phyloP scores from a whole-genome alignment of 805 yeast species.

The Debaryomyces castellii region DNA sequence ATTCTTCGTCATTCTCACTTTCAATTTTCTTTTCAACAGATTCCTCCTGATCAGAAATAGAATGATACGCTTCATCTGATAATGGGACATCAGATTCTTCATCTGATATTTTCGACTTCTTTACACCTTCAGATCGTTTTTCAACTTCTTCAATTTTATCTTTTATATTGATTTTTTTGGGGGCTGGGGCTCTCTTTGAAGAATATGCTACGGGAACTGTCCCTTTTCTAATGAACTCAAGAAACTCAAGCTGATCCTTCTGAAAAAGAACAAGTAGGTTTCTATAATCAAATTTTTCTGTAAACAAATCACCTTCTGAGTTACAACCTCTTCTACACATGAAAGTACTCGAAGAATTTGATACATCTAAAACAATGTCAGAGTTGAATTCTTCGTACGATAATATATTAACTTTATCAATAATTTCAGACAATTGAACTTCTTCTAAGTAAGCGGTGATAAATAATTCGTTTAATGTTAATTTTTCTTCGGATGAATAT shows the following conservation, averaged over 20 bases:
- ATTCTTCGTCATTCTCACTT: conserved; percentile 17
- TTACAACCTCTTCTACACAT: conserved; percentile 46
- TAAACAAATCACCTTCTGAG: conserved; percentile 28
- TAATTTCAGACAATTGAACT: conserved; percentile 42
- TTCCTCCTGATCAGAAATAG: conserved; percentile 8
- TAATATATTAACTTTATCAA: conserved; percentile 45
- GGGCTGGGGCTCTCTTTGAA: conserved; percentile 1
- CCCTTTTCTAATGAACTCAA: conserved; percentile 24
- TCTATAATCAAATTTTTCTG: conserved; percentile 40
- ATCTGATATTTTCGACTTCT: background rate
- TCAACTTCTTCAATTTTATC: conserved; percentile 7
- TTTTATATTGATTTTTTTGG: conserved; percentile 4
- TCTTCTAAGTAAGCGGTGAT: conserved; percentile 51
- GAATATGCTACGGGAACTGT: conserved; percentile 27
- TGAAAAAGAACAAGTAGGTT: conserved; percentile 23
- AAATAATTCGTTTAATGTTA: conserved; percentile 48
- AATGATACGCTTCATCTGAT: background rate
- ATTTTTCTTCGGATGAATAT: conserved; percentile 13
- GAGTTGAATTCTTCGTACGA: conserved; percentile 31
- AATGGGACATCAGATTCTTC: background rate
- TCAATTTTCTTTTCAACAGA: conserved; percentile 16
- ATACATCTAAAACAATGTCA: conserved; percentile 35
- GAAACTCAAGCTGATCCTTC: conserved; percentile 27
- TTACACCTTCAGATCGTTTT: too few relatives aligned
- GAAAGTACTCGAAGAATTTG: conserved; percentile 27